These are phyloP conservation scores for Mesotaenium endlicherianum DNA, from an alignment of 139 green algal species.

Conservation along the genomic window DNA sequence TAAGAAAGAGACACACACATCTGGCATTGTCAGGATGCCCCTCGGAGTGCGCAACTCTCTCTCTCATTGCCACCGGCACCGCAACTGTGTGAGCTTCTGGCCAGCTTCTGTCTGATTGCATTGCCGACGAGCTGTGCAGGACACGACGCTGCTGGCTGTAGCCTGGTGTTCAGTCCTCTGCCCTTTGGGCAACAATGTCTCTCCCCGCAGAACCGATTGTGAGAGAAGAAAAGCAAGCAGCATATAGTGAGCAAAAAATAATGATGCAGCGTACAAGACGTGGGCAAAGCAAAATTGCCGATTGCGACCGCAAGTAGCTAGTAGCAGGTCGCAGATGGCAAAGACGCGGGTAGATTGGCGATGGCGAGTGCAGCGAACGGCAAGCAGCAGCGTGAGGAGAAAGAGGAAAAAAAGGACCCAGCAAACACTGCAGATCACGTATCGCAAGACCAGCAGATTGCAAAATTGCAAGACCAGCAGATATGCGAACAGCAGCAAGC, in stretches of 20 bases:
- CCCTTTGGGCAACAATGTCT: background rate
- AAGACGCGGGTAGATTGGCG: background rate
- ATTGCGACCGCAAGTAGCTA: background rate
- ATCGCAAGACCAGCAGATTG: no score
- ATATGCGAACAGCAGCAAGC: no score
- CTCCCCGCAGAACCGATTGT: background rate
- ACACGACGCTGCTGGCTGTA: no score
- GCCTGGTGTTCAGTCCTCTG: no score
- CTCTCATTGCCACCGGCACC: background rate
- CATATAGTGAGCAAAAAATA: background rate
- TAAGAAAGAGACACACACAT: no score
- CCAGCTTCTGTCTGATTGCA: background rate
- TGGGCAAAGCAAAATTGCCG: background rate
- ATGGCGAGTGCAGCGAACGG: background rate
- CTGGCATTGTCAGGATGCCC: no score
- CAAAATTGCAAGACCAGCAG: no score
- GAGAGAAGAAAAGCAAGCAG: background rate
- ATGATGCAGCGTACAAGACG: no score
- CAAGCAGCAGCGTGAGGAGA: background rate
- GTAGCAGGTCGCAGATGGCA: background rate
- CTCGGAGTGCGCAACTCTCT: background rate
- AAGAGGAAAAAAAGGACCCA: conserved; percentile 4
- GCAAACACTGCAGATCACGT: no score
- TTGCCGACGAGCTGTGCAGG: background rate
- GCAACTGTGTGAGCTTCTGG: background rate